Conservation (phyloP, 208 protist genomes). For the Leishmania aethiopica region DNA sequence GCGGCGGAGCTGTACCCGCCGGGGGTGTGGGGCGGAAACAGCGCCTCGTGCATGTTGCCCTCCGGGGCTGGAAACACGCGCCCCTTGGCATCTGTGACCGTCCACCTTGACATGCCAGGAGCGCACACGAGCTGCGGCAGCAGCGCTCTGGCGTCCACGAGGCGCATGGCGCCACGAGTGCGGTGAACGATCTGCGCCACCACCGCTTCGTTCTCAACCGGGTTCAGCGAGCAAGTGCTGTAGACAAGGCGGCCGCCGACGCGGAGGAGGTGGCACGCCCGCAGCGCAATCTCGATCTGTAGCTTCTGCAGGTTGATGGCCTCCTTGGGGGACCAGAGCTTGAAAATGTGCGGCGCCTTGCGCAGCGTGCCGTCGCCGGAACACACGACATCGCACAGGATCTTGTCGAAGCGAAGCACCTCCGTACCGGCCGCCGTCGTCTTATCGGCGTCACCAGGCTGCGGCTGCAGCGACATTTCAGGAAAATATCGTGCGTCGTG, state of each 20-base stretch:
- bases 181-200: slow-evolving; percentile 88
- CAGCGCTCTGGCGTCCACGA: slow-evolving; percentile 87
- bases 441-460: neutral
- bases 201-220: slow-evolving; percentile 97
- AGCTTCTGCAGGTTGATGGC: slow-evolving; percentile 77
- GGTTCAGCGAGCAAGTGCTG: slow-evolving; percentile 97
- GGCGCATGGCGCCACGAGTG: slow-evolving; percentile 77
- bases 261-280: slow-evolving; percentile 75
- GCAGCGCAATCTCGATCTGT: slow-evolving; percentile 87
- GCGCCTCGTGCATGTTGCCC: slow-evolving; percentile 69
- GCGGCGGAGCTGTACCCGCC: slow-evolving; percentile 66
- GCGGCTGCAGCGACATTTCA: slow-evolving; percentile 37
- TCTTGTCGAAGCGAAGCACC: slow-evolving; percentile 89
- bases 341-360: slow-evolving; percentile 83
- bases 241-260: slow-evolving; percentile 94
- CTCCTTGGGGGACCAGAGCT: slow-evolving; percentile 79
- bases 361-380: slow-evolving; percentile 94
- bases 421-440: slow-evolving; percentile 16
- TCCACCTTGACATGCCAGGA: slow-evolving; percentile 87
- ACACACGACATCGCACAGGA: slow-evolving; percentile 96
- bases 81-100: slow-evolving; percentile 69
- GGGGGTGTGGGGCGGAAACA: slow-evolving; percentile 74
- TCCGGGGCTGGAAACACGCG: slow-evolving; percentile 45
- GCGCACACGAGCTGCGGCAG: slow-evolving; percentile 74
- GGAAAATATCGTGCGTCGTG: slow-evolving; percentile 90